Percentiles rank a stretch among this genome's conserved stretches.
phyloP scores from a whole-genome alignment of 2,329 filamentous ascomycete species.

The Claviceps arundinis region DNA sequence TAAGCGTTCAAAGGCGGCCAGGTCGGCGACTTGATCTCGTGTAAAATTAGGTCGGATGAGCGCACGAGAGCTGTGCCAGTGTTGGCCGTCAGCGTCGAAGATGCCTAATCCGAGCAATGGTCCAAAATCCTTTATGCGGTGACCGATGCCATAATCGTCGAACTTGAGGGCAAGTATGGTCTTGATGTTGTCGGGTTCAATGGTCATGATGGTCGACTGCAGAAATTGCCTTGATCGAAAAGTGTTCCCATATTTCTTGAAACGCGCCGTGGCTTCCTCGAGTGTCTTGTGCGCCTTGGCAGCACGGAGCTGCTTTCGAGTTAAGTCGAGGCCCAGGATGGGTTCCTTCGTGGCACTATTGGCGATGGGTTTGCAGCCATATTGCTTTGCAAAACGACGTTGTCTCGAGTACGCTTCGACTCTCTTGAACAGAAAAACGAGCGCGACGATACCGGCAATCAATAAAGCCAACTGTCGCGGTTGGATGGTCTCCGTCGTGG shows the following conservation, averaged over 20 bases:
- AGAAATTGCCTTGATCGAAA: background rate
- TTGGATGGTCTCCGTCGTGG: background rate
- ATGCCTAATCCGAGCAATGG: conserved; percentile 32
- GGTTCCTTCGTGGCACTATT: background rate
- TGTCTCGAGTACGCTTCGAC: background rate
- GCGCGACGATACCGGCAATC: background rate
- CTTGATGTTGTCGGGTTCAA: conserved; percentile 16
- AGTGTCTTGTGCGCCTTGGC: conserved; percentile 1
- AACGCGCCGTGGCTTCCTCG: background rate
- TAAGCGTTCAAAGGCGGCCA: conserved; percentile 22
- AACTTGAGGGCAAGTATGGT: conserved; percentile 15
- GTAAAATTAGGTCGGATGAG: conserved; percentile 28
- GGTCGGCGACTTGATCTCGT: conserved; percentile 28
- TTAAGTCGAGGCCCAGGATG: conserved; percentile 3
- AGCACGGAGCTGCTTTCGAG: background rate
- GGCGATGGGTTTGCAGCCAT: conserved; percentile 3
- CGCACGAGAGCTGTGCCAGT: conserved; percentile 23
- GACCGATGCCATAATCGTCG: conserved; percentile 13
- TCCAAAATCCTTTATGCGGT: conserved; percentile 13
- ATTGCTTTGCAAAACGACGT: background rate
- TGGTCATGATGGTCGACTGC: conserved; percentile 9
- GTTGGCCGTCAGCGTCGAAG: conserved; percentile 3
- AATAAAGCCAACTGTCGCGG: background rate
- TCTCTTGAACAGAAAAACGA: background rate
- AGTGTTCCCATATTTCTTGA: background rate